Percentiles rank a stretch among this genome's conserved stretches.
Conservation (phyloP, 2,329 filamentous ascomycete genomes). For the Phialophora expanda region DNA sequence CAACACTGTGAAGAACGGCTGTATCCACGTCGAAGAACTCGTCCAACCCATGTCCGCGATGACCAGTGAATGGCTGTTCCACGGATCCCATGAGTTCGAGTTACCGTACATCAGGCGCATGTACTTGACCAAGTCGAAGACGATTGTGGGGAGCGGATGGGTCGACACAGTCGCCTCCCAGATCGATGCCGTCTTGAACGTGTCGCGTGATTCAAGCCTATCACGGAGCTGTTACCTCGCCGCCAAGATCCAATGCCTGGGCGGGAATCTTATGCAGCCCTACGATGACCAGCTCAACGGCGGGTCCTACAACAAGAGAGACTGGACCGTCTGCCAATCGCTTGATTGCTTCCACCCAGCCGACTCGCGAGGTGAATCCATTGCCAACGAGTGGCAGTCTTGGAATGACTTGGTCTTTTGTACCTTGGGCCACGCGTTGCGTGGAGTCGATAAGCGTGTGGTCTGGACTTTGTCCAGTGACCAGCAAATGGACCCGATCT, state of each 20-base stretch:
- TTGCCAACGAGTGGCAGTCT: constrained; percentile 1
- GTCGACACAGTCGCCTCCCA: not conserved
- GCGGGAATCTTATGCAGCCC: not conserved
- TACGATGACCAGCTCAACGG: not conserved
- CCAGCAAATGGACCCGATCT: not conserved
- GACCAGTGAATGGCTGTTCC: not conserved
- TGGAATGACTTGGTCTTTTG: not conserved
- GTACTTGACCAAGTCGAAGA: constrained; percentile 2
- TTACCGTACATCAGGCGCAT: not conserved
- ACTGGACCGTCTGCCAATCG: not conserved
- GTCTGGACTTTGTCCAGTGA: not conserved
- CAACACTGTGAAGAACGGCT: not conserved
- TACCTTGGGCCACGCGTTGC: not conserved
- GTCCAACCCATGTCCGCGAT: not conserved
- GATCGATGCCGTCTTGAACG: not conserved
- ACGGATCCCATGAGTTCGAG: not conserved
- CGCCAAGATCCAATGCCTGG: not conserved
- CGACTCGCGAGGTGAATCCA: not conserved
- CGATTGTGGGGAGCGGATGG: not conserved
- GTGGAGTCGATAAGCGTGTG: not conserved
- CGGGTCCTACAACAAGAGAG: not conserved
- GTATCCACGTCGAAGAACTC: not conserved
- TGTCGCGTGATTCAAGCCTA: not conserved
- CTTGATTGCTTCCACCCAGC: constrained; percentile 1
- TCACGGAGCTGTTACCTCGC: not conserved